Conservation (phyloP, 768 basidiomycete genomes). For the Rhizopogon vulgaris region DNA sequence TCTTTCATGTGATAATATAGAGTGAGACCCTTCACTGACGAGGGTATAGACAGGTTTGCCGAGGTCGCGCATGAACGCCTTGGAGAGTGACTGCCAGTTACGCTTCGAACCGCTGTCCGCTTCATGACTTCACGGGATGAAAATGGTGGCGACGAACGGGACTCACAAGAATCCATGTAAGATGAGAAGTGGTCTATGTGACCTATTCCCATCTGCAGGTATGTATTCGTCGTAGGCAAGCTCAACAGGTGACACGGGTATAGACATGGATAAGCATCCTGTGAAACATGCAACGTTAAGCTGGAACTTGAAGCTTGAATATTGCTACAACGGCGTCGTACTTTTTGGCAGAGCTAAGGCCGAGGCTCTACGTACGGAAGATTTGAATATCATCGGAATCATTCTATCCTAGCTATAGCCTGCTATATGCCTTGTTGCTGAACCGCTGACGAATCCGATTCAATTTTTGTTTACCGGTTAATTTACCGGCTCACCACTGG, state of each 20-base stretch:
- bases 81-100: slow-evolving; percentile 82
- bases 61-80: slow-evolving; percentile 62
- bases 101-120: slow-evolving; percentile 72
- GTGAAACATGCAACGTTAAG: neutral
- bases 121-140: slow-evolving; percentile 2
- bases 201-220: slow-evolving; percentile 21
- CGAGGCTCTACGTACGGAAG: neutral
- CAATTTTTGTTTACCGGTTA: neutral
- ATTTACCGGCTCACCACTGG: too few species aligned
- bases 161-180: slow-evolving; percentile 62
- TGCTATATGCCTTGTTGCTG: too few species aligned
- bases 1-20: neutral
- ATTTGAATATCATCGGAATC: neutral
- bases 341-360: neutral
- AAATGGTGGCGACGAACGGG: neutral
- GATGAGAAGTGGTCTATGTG: slow-evolving; percentile 44
- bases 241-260: slow-evolving; percentile 16
- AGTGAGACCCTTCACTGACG: slow-evolving; percentile 29
- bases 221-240: slow-evolving; percentile 27
- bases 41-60: slow-evolving; percentile 68
- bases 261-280: slow-evolving; percentile 14
- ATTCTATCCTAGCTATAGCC: too few species aligned
- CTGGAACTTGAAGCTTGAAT: too few species aligned
- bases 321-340: neutral
- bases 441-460: too few species aligned